Evolutionary conservation across 2,329 filamentous ascomycete genomes (phyloP), one percentile per base, ranked within the genome.

Genomic region (Claviceps sorghi): DNA sequence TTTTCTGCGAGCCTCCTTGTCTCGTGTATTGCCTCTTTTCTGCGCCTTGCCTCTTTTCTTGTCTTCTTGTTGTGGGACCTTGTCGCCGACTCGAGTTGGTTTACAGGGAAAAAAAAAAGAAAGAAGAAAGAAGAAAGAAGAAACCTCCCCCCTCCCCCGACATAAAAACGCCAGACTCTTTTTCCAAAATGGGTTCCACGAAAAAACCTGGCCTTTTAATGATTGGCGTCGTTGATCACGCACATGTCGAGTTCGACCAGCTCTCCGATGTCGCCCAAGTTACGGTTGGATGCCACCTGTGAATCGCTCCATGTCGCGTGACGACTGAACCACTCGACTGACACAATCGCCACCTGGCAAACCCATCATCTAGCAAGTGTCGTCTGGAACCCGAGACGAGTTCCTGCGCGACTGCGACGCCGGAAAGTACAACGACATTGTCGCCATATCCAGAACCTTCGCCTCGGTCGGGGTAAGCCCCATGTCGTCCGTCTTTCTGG

Each of bases 361-460:
- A 22, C 40, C 3, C 32, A n/a, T 15, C 15, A 34, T 34, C 8
- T 49, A 58, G 54, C 52, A 57, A 56, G 45, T 58, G 11, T 55
- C 51, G 10, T 52, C 49, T 10, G 55, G 56, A 19, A 56, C 38
- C 19, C 52, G 58, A 29, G 53, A 56, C 2, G 55, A 56, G 30
- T 58, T 57, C 36, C 36, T 58, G 32, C 53, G 53, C 43, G 79
- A 85, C 67, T 81, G 78, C 64, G 70, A 71, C 54, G 70, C 69
- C 44, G 81, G 80, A 38, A 68, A 69, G 36, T 69, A 83, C 21
- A 74, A 83, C 57, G 76, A 74, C 41, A 72, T 80, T 13, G 64
- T 78, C 29, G 79, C 73, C 32, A 72, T 73, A 22, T 85, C 80
- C 62, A 73, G 82, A 44, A 86, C 81, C 1, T 82, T 54, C 50